These are phyloP conservation scores for Davidsoniella australis DNA, from an alignment of 2,329 filamentous ascomycete genomes.

Conservation along the genomic window DNA sequence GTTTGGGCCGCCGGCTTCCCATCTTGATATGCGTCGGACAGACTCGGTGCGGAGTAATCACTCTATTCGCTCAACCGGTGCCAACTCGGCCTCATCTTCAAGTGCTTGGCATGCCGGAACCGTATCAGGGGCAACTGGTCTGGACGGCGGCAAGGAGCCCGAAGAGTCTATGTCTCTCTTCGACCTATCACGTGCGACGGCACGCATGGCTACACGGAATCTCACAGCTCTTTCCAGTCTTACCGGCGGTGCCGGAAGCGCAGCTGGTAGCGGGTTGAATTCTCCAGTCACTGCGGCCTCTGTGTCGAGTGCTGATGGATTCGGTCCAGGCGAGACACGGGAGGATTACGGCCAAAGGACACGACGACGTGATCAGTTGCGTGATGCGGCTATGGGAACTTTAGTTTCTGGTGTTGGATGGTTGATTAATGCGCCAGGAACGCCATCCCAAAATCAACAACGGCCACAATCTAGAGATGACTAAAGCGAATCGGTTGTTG, in stretches of 20 bases:
- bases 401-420: conserved; percentile 50
- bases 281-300: conserved; percentile 17
- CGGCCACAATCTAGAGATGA: not conserved
- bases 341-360: conserved; percentile 17
- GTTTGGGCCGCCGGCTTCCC: conserved; percentile 24
- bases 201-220: conserved; percentile 40
- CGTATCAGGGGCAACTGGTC: not conserved
- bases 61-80: not conserved
- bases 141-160: conserved; percentile 20
- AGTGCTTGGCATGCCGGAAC: no score
- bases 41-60: conserved; percentile 4
- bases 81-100: not conserved
- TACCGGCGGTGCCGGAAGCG: conserved; percentile 1
- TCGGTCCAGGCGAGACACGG: not conserved
- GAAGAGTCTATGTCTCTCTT: conserved; percentile 49
- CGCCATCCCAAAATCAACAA: conserved; percentile 3
- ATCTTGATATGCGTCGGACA: conserved; percentile 1
- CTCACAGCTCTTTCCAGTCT: conserved; percentile 37
- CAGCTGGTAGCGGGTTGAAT: not conserved
- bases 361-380: conserved; percentile 54
- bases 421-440: conserved; percentile 28
- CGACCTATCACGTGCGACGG: conserved; percentile 44
- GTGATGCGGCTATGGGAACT: conserved; percentile 49
- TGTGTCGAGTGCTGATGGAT: conserved; percentile 15
- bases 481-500: no score